phyloP scores from a whole-genome alignment of 257 asterid species.

The Solanum peruvianum region DNA sequence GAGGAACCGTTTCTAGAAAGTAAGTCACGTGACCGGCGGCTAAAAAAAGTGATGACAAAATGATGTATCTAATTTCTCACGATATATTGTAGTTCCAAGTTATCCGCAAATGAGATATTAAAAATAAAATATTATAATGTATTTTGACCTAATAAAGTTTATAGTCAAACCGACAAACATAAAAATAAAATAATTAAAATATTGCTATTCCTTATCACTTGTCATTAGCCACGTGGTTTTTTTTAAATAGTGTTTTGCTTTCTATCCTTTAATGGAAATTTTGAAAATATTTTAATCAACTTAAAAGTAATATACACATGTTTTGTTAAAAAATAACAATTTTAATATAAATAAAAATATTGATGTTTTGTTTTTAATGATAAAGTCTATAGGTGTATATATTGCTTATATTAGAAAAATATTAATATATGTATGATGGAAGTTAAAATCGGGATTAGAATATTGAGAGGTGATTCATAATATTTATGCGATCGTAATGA shows the following conservation, averaged over 20 bases:
- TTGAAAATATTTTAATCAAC: not conserved
- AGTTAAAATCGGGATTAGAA: not conserved
- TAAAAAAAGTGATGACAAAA: not conserved
- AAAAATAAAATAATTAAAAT: not conserved
- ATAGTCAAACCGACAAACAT: not conserved
- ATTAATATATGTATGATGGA: not conserved
- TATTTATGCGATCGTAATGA: not conserved
- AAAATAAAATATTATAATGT: not conserved
- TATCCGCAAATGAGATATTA: not conserved
- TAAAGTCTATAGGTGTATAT: not conserved
- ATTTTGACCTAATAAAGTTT: not conserved
- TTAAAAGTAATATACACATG: not conserved
- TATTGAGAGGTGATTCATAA: not conserved
- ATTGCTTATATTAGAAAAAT: not conserved
- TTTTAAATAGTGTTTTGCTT: not conserved
- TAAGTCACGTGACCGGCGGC: conserved; percentile 25
- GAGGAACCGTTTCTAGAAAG: not conserved
- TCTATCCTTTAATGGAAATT: not conserved
- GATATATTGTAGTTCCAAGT: not conserved
- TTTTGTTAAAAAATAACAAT: not conserved
- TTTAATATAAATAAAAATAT: not conserved
- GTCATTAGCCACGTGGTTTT: not conserved
- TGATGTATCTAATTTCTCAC: not conserved
- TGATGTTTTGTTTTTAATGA: not conserved
- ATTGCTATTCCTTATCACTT: not conserved